Base-by-base conservation (phyloP, 2,329 filamentous ascomycete species). In the Berkeleyomyces rouxiae region DNA sequence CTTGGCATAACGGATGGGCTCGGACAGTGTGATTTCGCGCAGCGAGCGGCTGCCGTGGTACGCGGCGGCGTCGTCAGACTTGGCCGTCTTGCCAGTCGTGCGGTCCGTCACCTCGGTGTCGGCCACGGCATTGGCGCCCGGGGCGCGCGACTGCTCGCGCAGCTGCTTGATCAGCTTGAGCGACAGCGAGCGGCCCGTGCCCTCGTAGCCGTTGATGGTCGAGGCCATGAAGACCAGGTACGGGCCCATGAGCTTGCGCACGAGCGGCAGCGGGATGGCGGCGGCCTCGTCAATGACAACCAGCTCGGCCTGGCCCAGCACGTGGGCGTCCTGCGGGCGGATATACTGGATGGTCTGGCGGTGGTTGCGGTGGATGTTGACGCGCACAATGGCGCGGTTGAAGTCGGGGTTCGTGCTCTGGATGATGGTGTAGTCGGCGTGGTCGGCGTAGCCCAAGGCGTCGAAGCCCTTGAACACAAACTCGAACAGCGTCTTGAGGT, bases 211-310 rank as follows among this genome's bases (percentile, higher is more conserved):
- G 71, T 97, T 97, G 76, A 99, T 96, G 1, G 93, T 99, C 0
- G 93, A 99, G 0, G 95, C 90, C 93, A 99, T 97, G 74, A 99
- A 99, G 7, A 97, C 90, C 44, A 99, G 78, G 73, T 99, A 99
- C 11, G 92, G 92, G 0, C 93, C 93, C 83, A 99, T 91, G 47
- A 99, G 79, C 74, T 96, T 96, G 68, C 87, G 82, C 6, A 99
- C 93, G 2, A 97, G 77, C 0, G 93, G 93, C 9, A 99, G 75
- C 10, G 95, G 93, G 66, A 99, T 99, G 1, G 95, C 95, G 10
- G 93, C 93, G 13, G 93, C 93, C 74, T 99, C 93, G 73, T 99
- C 93, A 66, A 99, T 97, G 7, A 99, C 92, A 9, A 99, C 77
- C 46, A 99, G 76, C 73, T 99, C 93, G 3, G 93, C 93, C 73